A percentile compares a stretch with the other conserved stretches of the same genome.
phyloP scores from a whole-genome alignment of 352 stramenopile genomes.

The Globisporangium recalcitrans region DNA sequence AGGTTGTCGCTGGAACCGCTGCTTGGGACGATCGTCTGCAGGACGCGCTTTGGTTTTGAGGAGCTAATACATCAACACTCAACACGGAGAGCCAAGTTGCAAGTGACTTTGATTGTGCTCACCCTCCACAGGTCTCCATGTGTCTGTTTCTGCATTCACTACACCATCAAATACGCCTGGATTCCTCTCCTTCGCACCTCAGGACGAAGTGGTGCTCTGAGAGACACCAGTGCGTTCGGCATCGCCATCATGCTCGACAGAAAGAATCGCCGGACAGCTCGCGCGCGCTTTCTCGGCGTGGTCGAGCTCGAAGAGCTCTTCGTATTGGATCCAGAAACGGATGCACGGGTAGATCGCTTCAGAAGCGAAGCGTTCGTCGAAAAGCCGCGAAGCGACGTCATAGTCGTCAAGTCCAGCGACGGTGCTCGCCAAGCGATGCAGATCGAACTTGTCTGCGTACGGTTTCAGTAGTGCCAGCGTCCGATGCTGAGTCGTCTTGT shows the following conservation, averaged over 20 bases:
- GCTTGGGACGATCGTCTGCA: not conserved
- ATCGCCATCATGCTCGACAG: not conserved
- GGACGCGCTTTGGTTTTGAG: not conserved
- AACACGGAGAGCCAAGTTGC: not conserved
- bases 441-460: conserved; percentile 35
- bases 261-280: not conserved
- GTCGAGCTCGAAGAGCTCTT: conserved; percentile 35
- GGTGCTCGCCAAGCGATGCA: conserved; percentile 47
- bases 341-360: conserved; percentile 20
- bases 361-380: conserved; percentile 28
- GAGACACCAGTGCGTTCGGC: not conserved
- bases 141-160: not conserved
- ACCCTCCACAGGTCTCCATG: not conserved
- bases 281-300: conserved; percentile 17
- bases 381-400: conserved; percentile 31
- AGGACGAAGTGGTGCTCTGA: not conserved
- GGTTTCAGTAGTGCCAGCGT: conserved; percentile 40
- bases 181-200: not conserved
- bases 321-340: conserved; percentile 55
- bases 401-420: conserved; percentile 43
- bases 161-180: not conserved
- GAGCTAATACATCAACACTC: not conserved
- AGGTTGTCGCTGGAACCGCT: not conserved
- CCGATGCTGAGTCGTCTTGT: conserved; percentile 39
- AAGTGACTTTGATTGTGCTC: not conserved